Conservation (phyloP, 768 basidiomycete genomes). For the Trametes villosa region DNA sequence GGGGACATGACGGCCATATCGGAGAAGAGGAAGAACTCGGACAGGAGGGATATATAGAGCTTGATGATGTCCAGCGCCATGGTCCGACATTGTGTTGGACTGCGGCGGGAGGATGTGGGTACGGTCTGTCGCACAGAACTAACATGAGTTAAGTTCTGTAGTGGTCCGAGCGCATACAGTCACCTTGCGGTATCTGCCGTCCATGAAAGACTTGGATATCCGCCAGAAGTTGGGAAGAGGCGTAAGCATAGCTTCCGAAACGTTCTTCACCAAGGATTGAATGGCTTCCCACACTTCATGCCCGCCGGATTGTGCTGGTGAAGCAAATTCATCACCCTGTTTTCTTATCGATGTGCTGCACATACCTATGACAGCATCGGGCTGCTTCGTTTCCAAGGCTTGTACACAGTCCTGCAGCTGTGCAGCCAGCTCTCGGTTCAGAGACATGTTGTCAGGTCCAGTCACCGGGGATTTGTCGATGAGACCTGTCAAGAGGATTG, state of each 20-base stretch:
- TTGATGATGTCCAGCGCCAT: slow-evolving; percentile 90
- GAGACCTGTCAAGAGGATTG: neutral
- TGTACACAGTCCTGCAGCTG: slow-evolving; percentile 65
- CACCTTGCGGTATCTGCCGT: slow-evolving; percentile 92
- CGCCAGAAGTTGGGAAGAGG: slow-evolving; percentile 93
- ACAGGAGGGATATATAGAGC: slow-evolving; percentile 82
- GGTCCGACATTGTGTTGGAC: slow-evolving; percentile 78
- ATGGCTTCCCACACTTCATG: slow-evolving; percentile 84
- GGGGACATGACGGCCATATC: slow-evolving; percentile 74
- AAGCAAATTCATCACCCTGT: neutral
- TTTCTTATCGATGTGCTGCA: neutral
- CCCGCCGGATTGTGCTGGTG: slow-evolving; percentile 71
- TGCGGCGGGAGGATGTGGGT: slow-evolving; percentile 61
- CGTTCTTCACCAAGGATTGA: slow-evolving; percentile 75
- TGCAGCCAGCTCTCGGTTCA: slow-evolving; percentile 43
- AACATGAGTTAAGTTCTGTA: neutral
- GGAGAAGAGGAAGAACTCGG: slow-evolving; percentile 84
- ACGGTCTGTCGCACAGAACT: neutral
- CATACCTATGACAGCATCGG: slow-evolving; percentile 65
- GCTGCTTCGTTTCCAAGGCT: slow-evolving; percentile 64
- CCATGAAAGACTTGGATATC: slow-evolving; percentile 87
- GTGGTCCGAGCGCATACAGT: slow-evolving; percentile 19
- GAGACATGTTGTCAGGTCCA: neutral
- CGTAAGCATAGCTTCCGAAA: slow-evolving; percentile 86
- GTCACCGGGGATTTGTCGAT: neutral